Base-by-base conservation (phyloP, 257 asterid genomes). In the Avicennia marina region DNA sequence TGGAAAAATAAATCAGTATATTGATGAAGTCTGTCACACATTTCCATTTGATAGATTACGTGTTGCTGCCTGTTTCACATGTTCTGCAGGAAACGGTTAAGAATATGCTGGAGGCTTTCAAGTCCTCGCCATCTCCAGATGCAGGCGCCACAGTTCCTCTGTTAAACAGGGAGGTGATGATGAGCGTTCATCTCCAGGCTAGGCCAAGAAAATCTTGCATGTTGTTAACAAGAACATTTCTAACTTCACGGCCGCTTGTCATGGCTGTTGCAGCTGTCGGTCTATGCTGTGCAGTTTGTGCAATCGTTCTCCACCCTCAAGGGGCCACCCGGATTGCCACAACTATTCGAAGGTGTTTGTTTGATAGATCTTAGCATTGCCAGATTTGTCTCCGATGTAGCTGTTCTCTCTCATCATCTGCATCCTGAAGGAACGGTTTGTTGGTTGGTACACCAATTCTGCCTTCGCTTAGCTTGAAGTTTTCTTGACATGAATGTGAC, bases 261-360 rank as follows among this genome's bases (percentile, higher is more conserved):
- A 57, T 69, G 53, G 70, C 66, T 0, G 59, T 76, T 4, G 40
- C 80, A 18, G 89, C 78, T 10, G 46, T 78, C 15, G 72, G 89
- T 17, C 70, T 86, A 32, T 93, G 99, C 58, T 78, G 74, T 26
- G 97, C 96, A 49, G 56, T 89, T 7, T 93, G 95, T 49, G 78
- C 81, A 6, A 79, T 72, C 19, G 52, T 71, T 22, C 63, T 93
- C 61, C 99, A 89, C 71, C 98, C 94, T 16, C 78, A 39, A 24
- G 70, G 69, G 74, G 79, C 77, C 7, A 61, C 72, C 56, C 79
- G 53, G 61, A 53, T 93, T 0, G 80, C 94, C 17, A 72, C 78
- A 3, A 78, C 95, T 39, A 63, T 93, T 10, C 76, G 84, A 46
- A 73, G 75, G 53, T 93, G 96, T 65, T 54, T 82, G 71, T 73